Evolutionary conservation across 2,329 filamentous ascomycete genomes (phyloP), one percentile per base, ranked within the genome.

Genomic region (Paraphaeosphaeria minitans): DNA sequence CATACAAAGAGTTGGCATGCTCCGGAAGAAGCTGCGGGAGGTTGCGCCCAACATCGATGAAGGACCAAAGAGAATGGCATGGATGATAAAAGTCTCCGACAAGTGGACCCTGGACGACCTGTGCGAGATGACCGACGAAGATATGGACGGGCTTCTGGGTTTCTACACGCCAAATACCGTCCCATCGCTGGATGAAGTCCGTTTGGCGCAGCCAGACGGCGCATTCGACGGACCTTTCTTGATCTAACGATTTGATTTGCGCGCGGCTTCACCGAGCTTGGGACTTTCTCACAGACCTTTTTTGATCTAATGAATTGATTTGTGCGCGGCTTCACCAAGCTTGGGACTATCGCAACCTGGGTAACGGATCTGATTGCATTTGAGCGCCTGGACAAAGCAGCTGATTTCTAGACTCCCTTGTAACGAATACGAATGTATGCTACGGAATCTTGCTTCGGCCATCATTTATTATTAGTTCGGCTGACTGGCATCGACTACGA

Each of bases 1-100:
- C 7, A 93, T 99, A 60, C 85, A 90, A 76, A 89, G 90, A 63
- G 90, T 98, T 31, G 95, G 95, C 1, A 83, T 85, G 70, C 78
- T 99, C 70, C 85, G 95, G 65, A 86, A 85, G 73, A 94, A 90
- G 80, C 78, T 99, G 71, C 85, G 95, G 59, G 87, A 88, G 72
- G 77, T 93, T 31, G 93, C 91, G 3, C 92, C 94, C 0, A 81
- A 82, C 9, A 77, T 82, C 1, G 87, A 89, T 53, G 90, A 96
- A 58, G 90, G 93, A 0, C 88, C 90, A 0, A 96, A 93, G 81
- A 83, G 94, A 59, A 98, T 98, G 94, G 85, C 88, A 65, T 98
- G 93, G 93, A 98, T 98, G 91, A 92, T 88, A 49, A 89, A 87
- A 64, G 91, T 98, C 37, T 97, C 93, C 79, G 92, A 97, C 67